These are phyloP conservation scores for Staphylotrichum longicolle DNA, from an alignment of 495 filamentous ascomycete genomes.

Conservation along the genomic window DNA sequence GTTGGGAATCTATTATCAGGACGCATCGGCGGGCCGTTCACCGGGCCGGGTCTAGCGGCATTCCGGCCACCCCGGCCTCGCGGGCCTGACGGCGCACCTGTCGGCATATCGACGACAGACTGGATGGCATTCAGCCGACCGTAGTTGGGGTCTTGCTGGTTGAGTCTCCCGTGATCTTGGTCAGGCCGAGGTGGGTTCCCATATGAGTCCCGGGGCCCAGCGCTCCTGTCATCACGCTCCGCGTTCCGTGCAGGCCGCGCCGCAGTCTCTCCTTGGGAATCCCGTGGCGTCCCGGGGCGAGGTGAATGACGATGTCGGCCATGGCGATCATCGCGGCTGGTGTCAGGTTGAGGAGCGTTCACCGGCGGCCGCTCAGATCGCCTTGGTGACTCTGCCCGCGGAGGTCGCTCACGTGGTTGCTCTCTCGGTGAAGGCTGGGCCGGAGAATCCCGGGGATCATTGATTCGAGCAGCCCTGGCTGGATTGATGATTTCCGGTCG, in stretches of 20 bases:
- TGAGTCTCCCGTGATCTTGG: constrained; percentile 56
- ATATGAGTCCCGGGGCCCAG: constrained; percentile 38
- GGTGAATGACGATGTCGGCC: constrained; percentile 42
- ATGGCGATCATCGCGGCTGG: constrained; percentile 46
- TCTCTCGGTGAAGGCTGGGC: constrained; percentile 43
- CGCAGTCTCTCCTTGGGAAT: constrained; percentile 35
- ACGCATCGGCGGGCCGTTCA: constrained; percentile 36
- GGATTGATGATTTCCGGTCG: constrained; percentile 51
- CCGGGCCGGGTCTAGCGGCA: constrained; percentile 33
- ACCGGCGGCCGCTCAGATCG: constrained; percentile 39
- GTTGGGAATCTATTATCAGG: constrained; percentile 38
- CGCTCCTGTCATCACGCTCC: constrained; percentile 37
- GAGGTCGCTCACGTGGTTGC: constrained; percentile 37
- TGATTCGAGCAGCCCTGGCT: constrained; percentile 55
- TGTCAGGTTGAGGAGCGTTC: constrained; percentile 38
- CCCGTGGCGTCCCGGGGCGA: constrained; percentile 36
- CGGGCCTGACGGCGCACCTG: constrained; percentile 67
- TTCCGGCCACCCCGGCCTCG: constrained; percentile 51
- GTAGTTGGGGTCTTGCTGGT: constrained; percentile 59
- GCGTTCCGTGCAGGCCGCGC: constrained; percentile 26
- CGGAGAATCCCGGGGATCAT: constrained; percentile 36
- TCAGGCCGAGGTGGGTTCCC: constrained; percentile 41
- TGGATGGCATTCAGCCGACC: constrained; percentile 56
- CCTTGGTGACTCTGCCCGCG: constrained; percentile 53
- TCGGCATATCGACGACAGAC: constrained; percentile 44